phyloP scores from a whole-genome alignment of 1,284 basidiomycete genomes.

The Irpex sp. region DNA sequence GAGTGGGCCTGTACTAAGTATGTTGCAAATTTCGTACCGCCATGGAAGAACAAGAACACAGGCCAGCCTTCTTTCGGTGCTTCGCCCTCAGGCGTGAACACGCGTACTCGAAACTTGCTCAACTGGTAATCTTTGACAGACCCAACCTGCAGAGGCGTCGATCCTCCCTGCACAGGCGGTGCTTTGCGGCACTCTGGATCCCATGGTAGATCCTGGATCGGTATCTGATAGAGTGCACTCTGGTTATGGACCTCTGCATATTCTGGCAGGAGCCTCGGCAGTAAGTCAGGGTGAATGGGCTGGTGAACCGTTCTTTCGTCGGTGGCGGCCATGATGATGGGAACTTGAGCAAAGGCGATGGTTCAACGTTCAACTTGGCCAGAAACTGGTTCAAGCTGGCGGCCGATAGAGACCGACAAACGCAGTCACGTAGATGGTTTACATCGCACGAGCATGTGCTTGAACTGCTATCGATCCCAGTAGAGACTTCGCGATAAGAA shows the following conservation, averaged over 20 bases:
- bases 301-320: constrained; percentile 29
- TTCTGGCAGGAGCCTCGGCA: constrained; percentile 55
- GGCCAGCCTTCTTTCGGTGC: constrained; percentile 55
- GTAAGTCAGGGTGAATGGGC: constrained; percentile 57
- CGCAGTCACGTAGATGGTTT: background rate
- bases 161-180: constrained; percentile 53
- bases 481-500: too few species aligned
- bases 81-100: constrained; percentile 54
- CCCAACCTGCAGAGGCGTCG: constrained; percentile 51
- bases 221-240: constrained; percentile 39
- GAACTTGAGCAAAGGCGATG: background rate
- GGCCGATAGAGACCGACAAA: too few species aligned
- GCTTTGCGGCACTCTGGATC: constrained; percentile 49
- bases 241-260: constrained; percentile 60
- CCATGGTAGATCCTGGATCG: constrained; percentile 59
- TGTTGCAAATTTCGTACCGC: constrained; percentile 35
- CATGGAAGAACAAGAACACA: constrained; percentile 58
- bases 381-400: too few species aligned
- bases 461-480: background rate
- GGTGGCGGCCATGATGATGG: constrained; percentile 21
- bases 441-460: background rate
- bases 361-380: too few species aligned
- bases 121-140: constrained; percentile 46
- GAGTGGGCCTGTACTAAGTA: background rate
- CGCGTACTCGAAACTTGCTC: constrained; percentile 44